Conservation (phyloP, 345 rosid species). For the Populus deltoides region DNA sequence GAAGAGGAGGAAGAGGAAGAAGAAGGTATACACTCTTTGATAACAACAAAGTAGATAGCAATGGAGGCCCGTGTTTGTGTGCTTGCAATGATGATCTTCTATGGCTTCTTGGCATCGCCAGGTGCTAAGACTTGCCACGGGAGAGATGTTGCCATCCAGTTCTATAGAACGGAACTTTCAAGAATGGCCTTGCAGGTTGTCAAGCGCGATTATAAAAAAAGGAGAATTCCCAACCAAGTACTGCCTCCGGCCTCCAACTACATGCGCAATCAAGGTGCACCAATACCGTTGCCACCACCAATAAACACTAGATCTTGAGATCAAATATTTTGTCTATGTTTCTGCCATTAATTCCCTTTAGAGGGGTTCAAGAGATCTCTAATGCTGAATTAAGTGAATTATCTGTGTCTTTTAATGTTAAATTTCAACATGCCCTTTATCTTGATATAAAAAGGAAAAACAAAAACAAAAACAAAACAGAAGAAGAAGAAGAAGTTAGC, state of each 20-base stretch:
- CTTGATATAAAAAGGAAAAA: too few relatives aligned
- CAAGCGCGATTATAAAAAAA: background rate
- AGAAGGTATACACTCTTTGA: background rate
- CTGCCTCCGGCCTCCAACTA: background rate
- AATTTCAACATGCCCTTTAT: too few relatives aligned
- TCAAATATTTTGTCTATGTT: background rate
- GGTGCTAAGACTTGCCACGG: background rate
- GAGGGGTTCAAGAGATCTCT: too few relatives aligned
- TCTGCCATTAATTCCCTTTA: too few relatives aligned
- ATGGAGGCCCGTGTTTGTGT: background rate
- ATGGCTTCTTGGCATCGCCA: background rate
- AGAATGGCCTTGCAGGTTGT: background rate
- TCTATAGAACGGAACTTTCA: background rate
- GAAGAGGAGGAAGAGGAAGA: too few relatives aligned
- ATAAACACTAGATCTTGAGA: background rate
- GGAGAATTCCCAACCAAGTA: background rate
- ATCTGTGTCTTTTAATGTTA: too few relatives aligned
- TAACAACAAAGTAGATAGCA: background rate
- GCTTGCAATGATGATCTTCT: background rate
- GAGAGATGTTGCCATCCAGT: background rate
- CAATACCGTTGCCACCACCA: background rate
- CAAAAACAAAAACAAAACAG: too few relatives aligned
- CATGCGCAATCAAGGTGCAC: background rate
- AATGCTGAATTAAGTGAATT: too few relatives aligned
- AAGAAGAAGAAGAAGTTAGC: too few relatives aligned